phyloP scores from a whole-genome alignment of 257 asterid species.

The Fraxinus quadrangulata region DNA sequence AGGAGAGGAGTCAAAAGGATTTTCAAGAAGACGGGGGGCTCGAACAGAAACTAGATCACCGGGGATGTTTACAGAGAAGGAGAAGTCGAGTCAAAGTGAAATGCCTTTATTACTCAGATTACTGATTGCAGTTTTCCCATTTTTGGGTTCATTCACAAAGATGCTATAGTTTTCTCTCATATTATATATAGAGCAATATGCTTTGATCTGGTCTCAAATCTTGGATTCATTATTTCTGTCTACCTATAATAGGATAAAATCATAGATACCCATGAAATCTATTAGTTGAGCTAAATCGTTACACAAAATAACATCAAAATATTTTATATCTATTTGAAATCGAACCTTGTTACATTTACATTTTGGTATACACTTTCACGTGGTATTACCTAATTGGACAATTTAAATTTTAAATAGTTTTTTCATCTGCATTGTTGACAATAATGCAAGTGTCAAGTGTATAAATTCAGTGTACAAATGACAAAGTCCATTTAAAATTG shows the following conservation, averaged over 20 bases:
- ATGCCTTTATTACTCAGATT: slow-evolving; percentile 64
- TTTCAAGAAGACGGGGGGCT: slow-evolving; percentile 31
- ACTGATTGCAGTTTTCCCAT: slow-evolving; percentile 63
- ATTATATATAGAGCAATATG: not conserved
- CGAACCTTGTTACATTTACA: no score
- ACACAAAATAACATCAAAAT: no score
- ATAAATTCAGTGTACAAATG: no score
- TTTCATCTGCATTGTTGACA: no score
- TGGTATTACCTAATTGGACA: no score
- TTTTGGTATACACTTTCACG: no score
- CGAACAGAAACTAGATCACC: slow-evolving; percentile 26
- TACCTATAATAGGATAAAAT: not conserved
- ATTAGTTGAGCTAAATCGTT: no score
- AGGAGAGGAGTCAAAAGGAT: slow-evolving; percentile 28
- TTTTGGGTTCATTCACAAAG: slow-evolving; percentile 64
- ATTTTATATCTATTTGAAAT: no score
- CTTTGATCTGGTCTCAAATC: not conserved
- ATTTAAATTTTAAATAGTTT: no score
- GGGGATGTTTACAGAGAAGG: slow-evolving; percentile 34
- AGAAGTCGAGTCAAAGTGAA: slow-evolving; percentile 28
- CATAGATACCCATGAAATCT: no score
- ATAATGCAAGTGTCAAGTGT: no score
- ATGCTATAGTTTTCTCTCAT: slow-evolving; percentile 27
- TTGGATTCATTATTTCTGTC: not conserved
- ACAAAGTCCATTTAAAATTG: no score